Evolutionary conservation across 768 basidiomycete species (phyloP).

Genomic region (Tephrocybe sp.): DNA sequence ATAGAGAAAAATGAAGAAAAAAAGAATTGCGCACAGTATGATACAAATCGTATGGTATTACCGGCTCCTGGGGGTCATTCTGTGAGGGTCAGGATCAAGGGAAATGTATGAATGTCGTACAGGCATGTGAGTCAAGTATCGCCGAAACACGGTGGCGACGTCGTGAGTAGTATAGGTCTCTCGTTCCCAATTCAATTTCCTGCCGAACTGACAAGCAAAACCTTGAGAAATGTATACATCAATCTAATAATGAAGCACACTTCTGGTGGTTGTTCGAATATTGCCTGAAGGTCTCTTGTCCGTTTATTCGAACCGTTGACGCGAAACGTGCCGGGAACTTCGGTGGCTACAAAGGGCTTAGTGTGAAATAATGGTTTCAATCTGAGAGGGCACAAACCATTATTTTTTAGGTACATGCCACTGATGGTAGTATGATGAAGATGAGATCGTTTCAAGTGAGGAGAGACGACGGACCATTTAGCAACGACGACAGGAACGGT

Average conservation of each 20-base stretch:
- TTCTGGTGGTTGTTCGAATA: conserved; percentile 86
- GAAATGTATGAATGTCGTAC: conserved; percentile 46
- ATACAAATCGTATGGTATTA: conserved; percentile 90
- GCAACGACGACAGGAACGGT: conserved; percentile 97
- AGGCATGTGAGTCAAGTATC: conserved; percentile 96
- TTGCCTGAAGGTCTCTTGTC: conserved; percentile 91
- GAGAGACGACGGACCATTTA: conserved; percentile 67
- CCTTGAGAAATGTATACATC: background rate
- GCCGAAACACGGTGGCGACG: conserved; percentile 92
- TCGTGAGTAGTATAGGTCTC: conserved; percentile 92
- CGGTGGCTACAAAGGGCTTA: conserved; percentile 57
- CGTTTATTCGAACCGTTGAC: conserved; percentile 94
- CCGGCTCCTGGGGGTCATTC: conserved; percentile 68
- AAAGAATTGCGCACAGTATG: conserved; percentile 59
- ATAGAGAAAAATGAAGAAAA: conserved; percentile 13
- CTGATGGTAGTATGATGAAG: conserved; percentile 34
- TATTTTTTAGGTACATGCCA: conserved; percentile 92
- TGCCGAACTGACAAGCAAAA: conserved; percentile 74
- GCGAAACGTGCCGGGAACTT: conserved; percentile 91
- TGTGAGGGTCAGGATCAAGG: conserved; percentile 7
- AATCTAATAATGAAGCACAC: conserved; percentile 39
- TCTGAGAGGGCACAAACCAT: conserved; percentile 47
- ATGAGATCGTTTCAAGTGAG: conserved; percentile 7
- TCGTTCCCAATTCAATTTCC: conserved; percentile 86
- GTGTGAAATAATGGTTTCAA: background rate